phyloP scores from a whole-genome alignment of 306 rosid genomes.

The Inga leiocalycina region DNA sequence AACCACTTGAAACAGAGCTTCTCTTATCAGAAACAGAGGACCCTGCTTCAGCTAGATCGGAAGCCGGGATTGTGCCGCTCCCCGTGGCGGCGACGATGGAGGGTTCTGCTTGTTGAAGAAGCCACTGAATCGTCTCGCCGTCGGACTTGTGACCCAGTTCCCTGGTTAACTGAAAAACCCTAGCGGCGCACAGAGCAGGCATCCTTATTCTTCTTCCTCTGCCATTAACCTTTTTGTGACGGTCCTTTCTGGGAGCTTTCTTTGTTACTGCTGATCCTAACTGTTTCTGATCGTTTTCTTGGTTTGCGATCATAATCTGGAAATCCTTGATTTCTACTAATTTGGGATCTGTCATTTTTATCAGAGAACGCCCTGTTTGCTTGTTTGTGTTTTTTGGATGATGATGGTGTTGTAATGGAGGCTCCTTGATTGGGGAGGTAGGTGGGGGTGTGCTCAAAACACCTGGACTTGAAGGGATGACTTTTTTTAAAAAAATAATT shows the following conservation, averaged over 20 bases:
- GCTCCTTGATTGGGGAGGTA: slow-evolving; percentile 18
- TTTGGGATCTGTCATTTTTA: slow-evolving; percentile 56
- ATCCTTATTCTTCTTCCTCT: slow-evolving; percentile 62
- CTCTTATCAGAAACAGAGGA: slow-evolving; percentile 53
- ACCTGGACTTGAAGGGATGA: slow-evolving; percentile 17
- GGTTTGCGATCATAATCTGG: slow-evolving; percentile 43
- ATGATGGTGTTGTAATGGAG: neutral
- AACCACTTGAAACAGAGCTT: slow-evolving; percentile 43
- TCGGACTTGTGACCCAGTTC: slow-evolving; percentile 41
- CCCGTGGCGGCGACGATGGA: slow-evolving; percentile 60
- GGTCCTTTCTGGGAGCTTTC: slow-evolving; percentile 52
- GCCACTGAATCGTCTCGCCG: slow-evolving; percentile 62
- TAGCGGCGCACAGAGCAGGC: slow-evolving; percentile 67
- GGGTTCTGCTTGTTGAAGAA: slow-evolving; percentile 58
- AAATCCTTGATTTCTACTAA: slow-evolving; percentile 51
- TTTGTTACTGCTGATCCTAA: slow-evolving; percentile 37
- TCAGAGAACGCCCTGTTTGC: too few relatives aligned
- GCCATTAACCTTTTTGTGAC: slow-evolving; percentile 66
- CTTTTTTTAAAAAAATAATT: neutral
- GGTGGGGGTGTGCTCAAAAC: slow-evolving; percentile 29
- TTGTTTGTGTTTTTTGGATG: neutral
- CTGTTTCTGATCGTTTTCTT: slow-evolving; percentile 43
- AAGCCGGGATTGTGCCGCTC: slow-evolving; percentile 54
- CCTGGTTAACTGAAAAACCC: slow-evolving; percentile 58
- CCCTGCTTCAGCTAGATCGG: slow-evolving; percentile 37